These are phyloP conservation scores for Isatis lusitanica DNA, from an alignment of 441 rosid genomes.

Conservation along the genomic window DNA sequence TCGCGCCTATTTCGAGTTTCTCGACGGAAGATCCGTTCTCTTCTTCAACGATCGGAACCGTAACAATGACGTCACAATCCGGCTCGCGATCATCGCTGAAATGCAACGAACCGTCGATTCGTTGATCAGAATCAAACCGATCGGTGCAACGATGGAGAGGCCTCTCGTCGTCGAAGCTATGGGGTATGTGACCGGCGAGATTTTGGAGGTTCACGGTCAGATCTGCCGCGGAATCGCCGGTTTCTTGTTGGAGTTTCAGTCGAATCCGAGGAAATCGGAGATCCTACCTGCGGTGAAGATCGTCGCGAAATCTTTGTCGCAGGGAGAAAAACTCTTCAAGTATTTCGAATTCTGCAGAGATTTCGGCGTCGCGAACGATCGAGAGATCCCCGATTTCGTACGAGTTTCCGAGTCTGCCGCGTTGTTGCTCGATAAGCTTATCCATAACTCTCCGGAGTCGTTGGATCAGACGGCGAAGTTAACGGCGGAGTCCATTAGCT, in stretches of 20 bases:
- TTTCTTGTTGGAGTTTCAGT: slow-evolving; percentile 33
- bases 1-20: slow-evolving; percentile 55
- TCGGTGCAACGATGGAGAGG: slow-evolving; percentile 36
- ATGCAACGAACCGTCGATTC: slow-evolving; percentile 46
- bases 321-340: slow-evolving; percentile 43
- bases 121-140: slow-evolving; percentile 53
- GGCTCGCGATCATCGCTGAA: slow-evolving; percentile 39
- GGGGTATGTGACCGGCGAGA: slow-evolving; percentile 53
- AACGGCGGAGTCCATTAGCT: slow-evolving; percentile 32
- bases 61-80: background rate
- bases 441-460: slow-evolving; percentile 19
- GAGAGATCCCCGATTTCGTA: slow-evolving; percentile 41
- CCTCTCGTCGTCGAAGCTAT: slow-evolving; percentile 54
- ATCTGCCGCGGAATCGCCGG: slow-evolving; percentile 39
- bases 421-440: slow-evolving; percentile 40
- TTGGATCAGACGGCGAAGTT: background rate
- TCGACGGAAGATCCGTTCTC: slow-evolving; percentile 50
- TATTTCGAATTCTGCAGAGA: slow-evolving; percentile 52
- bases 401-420: slow-evolving; percentile 47
- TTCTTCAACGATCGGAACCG: background rate
- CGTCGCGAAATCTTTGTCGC: slow-evolving; percentile 49
- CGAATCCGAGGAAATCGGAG: slow-evolving; percentile 36
- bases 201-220: slow-evolving; percentile 45
- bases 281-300: slow-evolving; percentile 43
- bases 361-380: slow-evolving; percentile 47